Evolutionary conservation across 768 basidiomycete genomes (phyloP), one percentile per base, ranked within the genome.

Genomic region (Tulasnella calospora): DNA sequence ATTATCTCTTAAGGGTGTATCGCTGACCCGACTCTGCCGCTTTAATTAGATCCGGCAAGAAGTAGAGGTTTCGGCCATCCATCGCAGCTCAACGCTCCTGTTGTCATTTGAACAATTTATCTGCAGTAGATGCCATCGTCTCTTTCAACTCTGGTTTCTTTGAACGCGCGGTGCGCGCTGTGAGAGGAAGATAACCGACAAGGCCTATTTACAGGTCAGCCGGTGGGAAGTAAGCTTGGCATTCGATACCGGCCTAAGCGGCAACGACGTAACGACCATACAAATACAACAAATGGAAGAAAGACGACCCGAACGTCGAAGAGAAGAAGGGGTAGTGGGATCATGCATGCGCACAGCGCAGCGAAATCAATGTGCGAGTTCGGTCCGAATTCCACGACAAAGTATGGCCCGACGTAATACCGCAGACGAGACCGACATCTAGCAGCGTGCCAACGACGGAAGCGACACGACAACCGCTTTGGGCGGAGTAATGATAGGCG

Each of bases 1-100:
- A 17, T 38, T 2, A 38, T 6, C 13, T 1, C 35, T n/a, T 5
- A 40, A 7, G 30, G 21, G 8, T 57, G 13, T 35, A n/a, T 38
- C 17, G 19, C 15, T 36, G 3, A 76, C 41, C 2, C 10, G 33
- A 23, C 3, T 41, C 27, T 57, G 55, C 6, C 21, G 10, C 27
- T n/a, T n/a, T n/a, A n/a, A n/a, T n/a, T 35, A 76, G 75, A 57
- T 76, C 75, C n/a, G 75, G 75, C 46, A 76, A 76, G 75, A 76
- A 76, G 41, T 76, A 76, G 57, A 75, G 19, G 10, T 30, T 67
- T 33, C 61, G 33, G n/a, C 61, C n/a, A 67, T 67, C 33, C 33
- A 30, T 33, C 61, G 61, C 61, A 27, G 33, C 6, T 27, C 5
- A 67, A 27, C 12, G 5, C 3, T 57, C 74, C 30, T 35, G 46